phyloP scores from a whole-genome alignment of 73 alveolate genomes.

The Durusdinium trenchii region DNA sequence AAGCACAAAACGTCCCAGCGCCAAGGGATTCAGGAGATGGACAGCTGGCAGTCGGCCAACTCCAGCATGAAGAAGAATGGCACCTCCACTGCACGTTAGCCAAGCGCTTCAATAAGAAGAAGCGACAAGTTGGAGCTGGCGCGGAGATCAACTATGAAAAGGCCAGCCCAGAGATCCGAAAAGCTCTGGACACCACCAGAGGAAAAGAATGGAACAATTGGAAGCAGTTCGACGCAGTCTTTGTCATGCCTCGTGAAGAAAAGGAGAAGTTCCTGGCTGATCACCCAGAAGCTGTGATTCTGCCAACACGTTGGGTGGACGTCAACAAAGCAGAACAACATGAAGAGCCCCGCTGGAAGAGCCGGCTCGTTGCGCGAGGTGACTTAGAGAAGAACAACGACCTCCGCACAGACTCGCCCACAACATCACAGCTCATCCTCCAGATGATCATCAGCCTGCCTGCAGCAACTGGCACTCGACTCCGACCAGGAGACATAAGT shows the following conservation, averaged over 20 bases:
- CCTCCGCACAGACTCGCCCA: background rate
- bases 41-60: too few species aligned
- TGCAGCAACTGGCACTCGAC: background rate
- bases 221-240: background rate
- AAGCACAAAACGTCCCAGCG: background rate
- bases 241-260: background rate
- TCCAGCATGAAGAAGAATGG: too few species aligned
- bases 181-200: background rate
- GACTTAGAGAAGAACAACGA: background rate
- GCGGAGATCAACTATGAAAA: background rate
- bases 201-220: background rate
- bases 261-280: background rate
- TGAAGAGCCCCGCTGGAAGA: background rate
- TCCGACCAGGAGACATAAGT: background rate
- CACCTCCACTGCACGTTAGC: background rate
- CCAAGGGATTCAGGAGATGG: background rate
- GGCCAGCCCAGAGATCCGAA: background rate
- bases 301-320: background rate
- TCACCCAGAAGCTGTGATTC: background rate
- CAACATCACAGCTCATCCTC: background rate
- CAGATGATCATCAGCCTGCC: background rate
- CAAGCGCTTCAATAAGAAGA: slow-evolving; percentile 18
- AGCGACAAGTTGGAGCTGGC: background rate
- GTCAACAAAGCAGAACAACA: background rate
- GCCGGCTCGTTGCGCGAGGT: background rate